A percentile compares a stretch with the other conserved stretches of the same genome.
These are phyloP conservation scores for Cryptosporidium felis DNA, from an alignment of 169 alveolate genomes.

Conservation along the genomic window DNA sequence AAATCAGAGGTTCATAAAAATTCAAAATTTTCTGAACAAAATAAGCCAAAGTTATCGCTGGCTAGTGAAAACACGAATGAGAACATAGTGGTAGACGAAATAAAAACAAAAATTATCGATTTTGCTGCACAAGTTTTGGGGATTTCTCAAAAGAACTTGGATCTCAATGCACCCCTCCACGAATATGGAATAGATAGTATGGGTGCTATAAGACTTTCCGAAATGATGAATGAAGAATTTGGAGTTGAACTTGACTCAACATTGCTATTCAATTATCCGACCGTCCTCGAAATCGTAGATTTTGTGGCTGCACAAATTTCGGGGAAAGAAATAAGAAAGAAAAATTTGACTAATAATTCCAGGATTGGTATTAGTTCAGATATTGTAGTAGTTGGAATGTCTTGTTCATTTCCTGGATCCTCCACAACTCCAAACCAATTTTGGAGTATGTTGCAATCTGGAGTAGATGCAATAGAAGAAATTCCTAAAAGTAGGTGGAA, in stretches of 20 bases:
- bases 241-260: conserved; percentile 78
- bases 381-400: conserved; percentile 75
- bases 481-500: conserved; percentile 82
- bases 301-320: conserved; percentile 72
- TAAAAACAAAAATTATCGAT: conserved; percentile 26
- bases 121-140: conserved; percentile 71
- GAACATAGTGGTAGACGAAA: neutral
- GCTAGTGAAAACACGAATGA: neutral
- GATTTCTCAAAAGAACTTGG: conserved; percentile 46
- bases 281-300: conserved; percentile 75
- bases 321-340: conserved; percentile 7
- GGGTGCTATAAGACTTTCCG: conserved; percentile 79
- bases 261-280: conserved; percentile 79
- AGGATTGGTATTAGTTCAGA: conserved; percentile 46
- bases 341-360: neutral
- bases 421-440: conserved; percentile 73
- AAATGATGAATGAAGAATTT: conserved; percentile 73
- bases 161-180: conserved; percentile 78
- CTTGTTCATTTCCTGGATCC: conserved; percentile 80
- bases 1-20: conserved; percentile 32
- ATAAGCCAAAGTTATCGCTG: neutral
- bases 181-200: conserved; percentile 80
- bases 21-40: conserved; percentile 31
- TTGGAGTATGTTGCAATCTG: conserved; percentile 76
- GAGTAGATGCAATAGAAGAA: conserved; percentile 77